Conservation (phyloP, 768 basidiomycete species). For the Hygrophoropsis aurantiaca region DNA sequence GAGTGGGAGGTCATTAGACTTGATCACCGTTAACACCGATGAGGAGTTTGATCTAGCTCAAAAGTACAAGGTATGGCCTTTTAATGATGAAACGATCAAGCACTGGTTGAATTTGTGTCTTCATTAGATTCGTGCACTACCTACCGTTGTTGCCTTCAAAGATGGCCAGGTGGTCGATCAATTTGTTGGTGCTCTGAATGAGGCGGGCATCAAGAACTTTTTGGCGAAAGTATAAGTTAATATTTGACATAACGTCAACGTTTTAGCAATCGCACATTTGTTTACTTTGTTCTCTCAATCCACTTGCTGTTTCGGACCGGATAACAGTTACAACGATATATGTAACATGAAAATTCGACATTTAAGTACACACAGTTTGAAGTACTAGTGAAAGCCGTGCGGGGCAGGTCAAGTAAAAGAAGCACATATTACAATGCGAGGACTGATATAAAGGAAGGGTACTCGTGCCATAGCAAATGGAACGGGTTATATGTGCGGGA, state of each 20-base stretch:
- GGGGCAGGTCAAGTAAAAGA: slow-evolving; percentile 9
- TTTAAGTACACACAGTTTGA: slow-evolving; percentile 12
- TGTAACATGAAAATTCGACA: slow-evolving; percentile 5
- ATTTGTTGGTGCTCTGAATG: slow-evolving; percentile 62
- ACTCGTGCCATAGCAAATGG: slow-evolving; percentile 1
- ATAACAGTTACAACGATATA: background rate
- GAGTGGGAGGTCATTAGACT: slow-evolving; percentile 59
- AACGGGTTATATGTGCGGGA: slow-evolving; percentile 1
- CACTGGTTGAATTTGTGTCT: background rate
- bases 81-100: background rate
- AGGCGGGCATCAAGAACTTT: slow-evolving; percentile 44
- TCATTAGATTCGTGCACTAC: slow-evolving; percentile 66
- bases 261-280: background rate
- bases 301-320: background rate
- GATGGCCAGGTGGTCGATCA: slow-evolving; percentile 56
- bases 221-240: slow-evolving; percentile 35
- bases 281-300: background rate
- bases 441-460: slow-evolving; percentile 5
- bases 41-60: slow-evolving; percentile 50
- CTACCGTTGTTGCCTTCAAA: slow-evolving; percentile 77
- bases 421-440: slow-evolving; percentile 16
- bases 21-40: slow-evolving; percentile 70
- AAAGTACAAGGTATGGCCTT: slow-evolving; percentile 43
- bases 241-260: background rate
- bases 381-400: slow-evolving; percentile 1